Evolutionary conservation across 345 rosid genomes (phyloP).

Genomic region (Gynandropsis gynandra): DNA sequence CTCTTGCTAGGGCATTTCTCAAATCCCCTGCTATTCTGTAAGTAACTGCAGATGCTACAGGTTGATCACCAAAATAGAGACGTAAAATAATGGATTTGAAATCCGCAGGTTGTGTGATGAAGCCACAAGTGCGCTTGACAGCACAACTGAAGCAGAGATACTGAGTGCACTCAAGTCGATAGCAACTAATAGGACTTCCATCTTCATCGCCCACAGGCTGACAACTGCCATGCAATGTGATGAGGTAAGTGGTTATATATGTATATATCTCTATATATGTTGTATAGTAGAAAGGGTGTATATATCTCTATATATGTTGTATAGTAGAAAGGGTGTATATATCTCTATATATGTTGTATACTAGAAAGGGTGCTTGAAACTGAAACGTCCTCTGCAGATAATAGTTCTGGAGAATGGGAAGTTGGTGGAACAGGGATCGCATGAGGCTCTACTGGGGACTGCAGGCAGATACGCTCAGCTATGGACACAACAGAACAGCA

Average conservation of each 20-base stretch:
- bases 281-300: too few relatives aligned
- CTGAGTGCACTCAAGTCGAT: slow-evolving; percentile 73
- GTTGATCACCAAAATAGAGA: neutral
- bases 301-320: too few relatives aligned
- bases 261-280: too few relatives aligned
- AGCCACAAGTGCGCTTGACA: slow-evolving; percentile 98
- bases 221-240: slow-evolving; percentile 99
- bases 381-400: slow-evolving; percentile 43
- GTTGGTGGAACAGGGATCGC: slow-evolving; percentile 91
- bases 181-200: slow-evolving; percentile 78
- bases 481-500: slow-evolving; percentile 86
- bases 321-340: too few relatives aligned
- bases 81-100: neutral
- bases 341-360: neutral
- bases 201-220: slow-evolving; percentile 94
- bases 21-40: slow-evolving; percentile 84
- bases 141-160: slow-evolving; percentile 98
- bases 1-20: slow-evolving; percentile 89
- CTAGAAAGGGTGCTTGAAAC: neutral
- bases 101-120: slow-evolving; percentile 87
- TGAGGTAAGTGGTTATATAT: slow-evolving; percentile 49
- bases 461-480: slow-evolving; percentile 95
- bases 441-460: slow-evolving; percentile 61
- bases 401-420: slow-evolving; percentile 88
- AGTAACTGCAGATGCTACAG: slow-evolving; percentile 27